A percentile compares a stretch with the other conserved stretches of the same genome.
Conservation (phyloP, 805 yeast genomes). For the Candida yuanshanica region DNA sequence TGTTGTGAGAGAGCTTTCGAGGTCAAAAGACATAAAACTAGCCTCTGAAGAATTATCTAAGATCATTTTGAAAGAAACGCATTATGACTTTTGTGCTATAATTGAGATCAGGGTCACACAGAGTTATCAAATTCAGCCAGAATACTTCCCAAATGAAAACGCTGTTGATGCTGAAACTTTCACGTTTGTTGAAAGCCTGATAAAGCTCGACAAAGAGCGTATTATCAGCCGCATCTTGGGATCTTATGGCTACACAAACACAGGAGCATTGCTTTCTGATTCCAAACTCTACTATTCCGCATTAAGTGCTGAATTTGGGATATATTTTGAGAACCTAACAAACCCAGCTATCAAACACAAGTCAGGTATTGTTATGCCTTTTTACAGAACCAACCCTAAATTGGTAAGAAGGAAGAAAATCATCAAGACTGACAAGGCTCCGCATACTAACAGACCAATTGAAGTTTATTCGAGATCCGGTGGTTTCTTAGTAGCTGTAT, state of each 20-base stretch:
- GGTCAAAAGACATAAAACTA: slow-evolving; percentile 34
- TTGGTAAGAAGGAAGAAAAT: slow-evolving; percentile 34
- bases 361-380: slow-evolving; percentile 50
- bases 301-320: slow-evolving; percentile 48
- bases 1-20: slow-evolving; percentile 32
- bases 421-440: slow-evolving; percentile 9
- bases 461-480: slow-evolving; percentile 46
- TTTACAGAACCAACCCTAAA: slow-evolving; percentile 38
- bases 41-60: slow-evolving; percentile 40
- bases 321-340: slow-evolving; percentile 32
- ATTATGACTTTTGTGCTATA: slow-evolving; percentile 41
- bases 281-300: slow-evolving; percentile 36
- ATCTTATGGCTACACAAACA: slow-evolving; percentile 25
- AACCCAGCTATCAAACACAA: slow-evolving; percentile 28
- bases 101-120: slow-evolving; percentile 48
- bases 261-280: slow-evolving; percentile 27
- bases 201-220: slow-evolving; percentile 32
- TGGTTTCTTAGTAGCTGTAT: slow-evolving; percentile 46
- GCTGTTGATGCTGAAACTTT: slow-evolving; percentile 41
- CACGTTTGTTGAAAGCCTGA: slow-evolving; percentile 32
- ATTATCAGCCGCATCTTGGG: slow-evolving; percentile 43
- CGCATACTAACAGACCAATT: slow-evolving; percentile 18
- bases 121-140: slow-evolving; percentile 34
- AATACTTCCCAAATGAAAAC: slow-evolving; percentile 40
- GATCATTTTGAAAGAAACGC: slow-evolving; percentile 28